Evolutionary conservation across 148 eudicot species (phyloP).

Genomic region (Cornus suecica): DNA sequence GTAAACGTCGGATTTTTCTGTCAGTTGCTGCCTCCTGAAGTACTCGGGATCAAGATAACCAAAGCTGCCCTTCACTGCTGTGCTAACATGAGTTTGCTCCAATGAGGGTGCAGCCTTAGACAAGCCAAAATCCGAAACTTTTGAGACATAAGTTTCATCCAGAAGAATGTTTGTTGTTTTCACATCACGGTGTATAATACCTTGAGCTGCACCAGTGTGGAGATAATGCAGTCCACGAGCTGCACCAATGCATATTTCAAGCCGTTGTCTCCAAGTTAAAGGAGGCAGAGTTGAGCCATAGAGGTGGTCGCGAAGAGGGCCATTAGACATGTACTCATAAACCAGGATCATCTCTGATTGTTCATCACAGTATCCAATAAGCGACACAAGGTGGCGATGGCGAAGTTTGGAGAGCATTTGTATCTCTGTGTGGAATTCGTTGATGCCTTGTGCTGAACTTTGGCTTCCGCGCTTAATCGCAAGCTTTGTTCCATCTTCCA

Average conservation of each 20-base stretch:
- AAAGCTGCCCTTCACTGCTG: conserved; percentile 63
- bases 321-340: conserved; percentile 63
- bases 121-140: conserved; percentile 63
- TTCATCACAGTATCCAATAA: conserved; percentile 62
- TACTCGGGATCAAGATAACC: conserved; percentile 70
- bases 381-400: conserved; percentile 63
- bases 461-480: conserved; percentile 62
- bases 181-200: conserved; percentile 66
- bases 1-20: conserved; percentile 65
- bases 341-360: conserved; percentile 59
- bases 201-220: conserved; percentile 63
- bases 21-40: conserved; percentile 58
- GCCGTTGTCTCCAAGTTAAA: conserved; percentile 62
- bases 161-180: conserved; percentile 66
- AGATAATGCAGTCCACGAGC: conserved; percentile 73
- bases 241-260: conserved; percentile 62
- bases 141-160: conserved; percentile 56
- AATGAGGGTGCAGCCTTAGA: conserved; percentile 53
- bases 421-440: conserved; percentile 61
- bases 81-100: conserved; percentile 69
- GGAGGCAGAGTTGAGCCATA: conserved; percentile 35
- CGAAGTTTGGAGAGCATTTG: conserved; percentile 63
- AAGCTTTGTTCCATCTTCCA: conserved; percentile 48
- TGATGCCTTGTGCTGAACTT: conserved; percentile 60
- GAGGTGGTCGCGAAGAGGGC: conserved; percentile 62